A percentile compares a stretch with the other conserved stretches of the same genome.
phyloP scores from a whole-genome alignment of 2,329 filamentous ascomycete genomes.

The Colletotrichum endophyticum region DNA sequence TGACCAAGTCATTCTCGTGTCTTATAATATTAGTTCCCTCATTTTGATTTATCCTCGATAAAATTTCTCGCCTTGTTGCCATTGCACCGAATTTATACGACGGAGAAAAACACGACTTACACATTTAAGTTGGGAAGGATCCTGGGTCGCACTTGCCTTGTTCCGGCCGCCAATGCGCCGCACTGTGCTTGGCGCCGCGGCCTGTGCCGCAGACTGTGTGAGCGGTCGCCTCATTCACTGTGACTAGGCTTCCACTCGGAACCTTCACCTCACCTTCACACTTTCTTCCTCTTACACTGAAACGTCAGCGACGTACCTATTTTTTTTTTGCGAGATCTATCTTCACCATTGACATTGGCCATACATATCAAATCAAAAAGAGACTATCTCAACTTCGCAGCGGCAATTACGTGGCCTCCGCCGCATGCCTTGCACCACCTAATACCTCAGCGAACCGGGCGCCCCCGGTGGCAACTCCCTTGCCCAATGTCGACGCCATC shows the following conservation, averaged over 20 bases:
- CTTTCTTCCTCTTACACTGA: slow-evolving; percentile 1
- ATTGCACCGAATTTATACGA: not conserved
- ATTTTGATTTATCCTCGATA: not conserved
- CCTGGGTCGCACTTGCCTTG: not conserved
- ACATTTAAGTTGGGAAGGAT: not conserved
- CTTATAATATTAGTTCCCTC: not conserved
- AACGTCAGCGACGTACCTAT: not conserved
- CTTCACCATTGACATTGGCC: not conserved
- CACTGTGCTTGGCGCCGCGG: not conserved
- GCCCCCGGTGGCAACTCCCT: not conserved
- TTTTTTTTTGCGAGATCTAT: not conserved
- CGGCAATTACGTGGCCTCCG: not conserved
- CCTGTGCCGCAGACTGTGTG: not conserved
- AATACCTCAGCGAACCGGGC: not conserved
- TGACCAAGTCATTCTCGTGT: not conserved
- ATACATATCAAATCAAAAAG: not conserved
- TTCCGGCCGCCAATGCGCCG: not conserved
- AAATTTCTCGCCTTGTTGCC: not conserved
- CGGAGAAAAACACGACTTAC: not conserved
- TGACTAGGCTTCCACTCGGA: not conserved
- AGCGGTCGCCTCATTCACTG: not conserved
- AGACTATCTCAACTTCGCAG: not conserved
- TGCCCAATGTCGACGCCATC: slow-evolving; percentile 16
- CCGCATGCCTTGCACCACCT: not conserved
- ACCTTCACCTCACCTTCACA: not conserved